Conservation (phyloP, 2,329 filamentous ascomycete genomes). For the Monilinia laxa region DNA sequence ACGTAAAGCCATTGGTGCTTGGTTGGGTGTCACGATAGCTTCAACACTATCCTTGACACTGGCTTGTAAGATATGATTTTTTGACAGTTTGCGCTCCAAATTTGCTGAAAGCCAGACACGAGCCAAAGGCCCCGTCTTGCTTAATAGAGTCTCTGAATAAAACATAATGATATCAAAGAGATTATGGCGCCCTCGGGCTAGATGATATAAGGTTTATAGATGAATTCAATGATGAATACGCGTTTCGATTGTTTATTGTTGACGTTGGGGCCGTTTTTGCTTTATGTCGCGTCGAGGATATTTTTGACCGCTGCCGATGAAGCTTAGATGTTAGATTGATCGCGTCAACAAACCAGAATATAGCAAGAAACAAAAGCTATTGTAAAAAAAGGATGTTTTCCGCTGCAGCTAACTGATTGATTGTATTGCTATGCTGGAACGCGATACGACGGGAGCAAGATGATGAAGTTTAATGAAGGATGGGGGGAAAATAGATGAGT, state of each 20-base stretch:
- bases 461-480: conserved; percentile 13
- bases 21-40: conserved; percentile 88
- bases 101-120: conserved; percentile 98
- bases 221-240: conserved; percentile 2
- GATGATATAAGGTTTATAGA: background rate
- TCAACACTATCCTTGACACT: conserved; percentile 94
- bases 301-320: background rate
- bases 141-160: conserved; percentile 92
- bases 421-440: background rate
- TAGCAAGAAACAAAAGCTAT: conserved; percentile 6
- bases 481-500: conserved; percentile 10
- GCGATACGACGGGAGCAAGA: conserved; percentile 3
- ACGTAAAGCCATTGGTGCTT: conserved; percentile 92
- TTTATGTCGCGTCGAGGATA: conserved; percentile 17
- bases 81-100: conserved; percentile 96
- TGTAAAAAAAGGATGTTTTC: background rate
- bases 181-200: conserved; percentile 17
- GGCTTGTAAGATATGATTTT: conserved; percentile 91
- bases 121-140: conserved; percentile 95
- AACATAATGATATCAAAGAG: conserved; percentile 66
- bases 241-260: conserved; percentile 13
- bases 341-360: conserved; percentile 9
- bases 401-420: background rate
- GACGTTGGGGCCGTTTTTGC: conserved; percentile 1
- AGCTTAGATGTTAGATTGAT: conserved; percentile 1